Evolutionary conservation across 768 basidiomycete species (phyloP).

Genomic region (Tricholoma saponaceum): DNA sequence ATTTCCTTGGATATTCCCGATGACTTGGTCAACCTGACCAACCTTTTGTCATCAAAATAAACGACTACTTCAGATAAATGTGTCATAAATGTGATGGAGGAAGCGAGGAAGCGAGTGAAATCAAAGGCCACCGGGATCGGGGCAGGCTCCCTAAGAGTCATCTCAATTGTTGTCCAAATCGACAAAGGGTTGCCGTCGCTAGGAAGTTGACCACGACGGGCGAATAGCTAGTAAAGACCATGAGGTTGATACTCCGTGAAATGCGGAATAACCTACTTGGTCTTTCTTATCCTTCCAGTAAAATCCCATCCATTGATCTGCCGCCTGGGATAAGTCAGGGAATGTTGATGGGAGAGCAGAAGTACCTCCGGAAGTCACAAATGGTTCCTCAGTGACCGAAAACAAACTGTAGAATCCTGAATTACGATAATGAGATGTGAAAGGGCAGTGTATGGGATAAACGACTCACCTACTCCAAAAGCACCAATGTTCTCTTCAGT

Average conservation of each 20-base stretch:
- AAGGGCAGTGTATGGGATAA: neutral
- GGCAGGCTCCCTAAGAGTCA: slow-evolving; percentile 77
- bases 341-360: slow-evolving; percentile 18
- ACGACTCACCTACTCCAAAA: slow-evolving; percentile 72
- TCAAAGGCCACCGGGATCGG: slow-evolving; percentile 84
- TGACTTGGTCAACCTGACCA: slow-evolving; percentile 64
- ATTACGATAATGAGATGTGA: neutral
- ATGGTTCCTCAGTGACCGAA: slow-evolving; percentile 79
- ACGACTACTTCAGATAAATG: slow-evolving; percentile 73
- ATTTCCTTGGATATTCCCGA: slow-evolving; percentile 47
- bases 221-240: slow-evolving; percentile 56
- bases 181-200: slow-evolving; percentile 23
- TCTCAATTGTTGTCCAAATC: slow-evolving; percentile 84
- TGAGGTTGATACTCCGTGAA: slow-evolving; percentile 3
- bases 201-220: slow-evolving; percentile 69
- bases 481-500: slow-evolving; percentile 95
- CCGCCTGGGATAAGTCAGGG: slow-evolving; percentile 16
- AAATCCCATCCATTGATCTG: slow-evolving; percentile 91
- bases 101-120: slow-evolving; percentile 83
- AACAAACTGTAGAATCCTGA: slow-evolving; percentile 76
- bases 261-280: slow-evolving; percentile 43
- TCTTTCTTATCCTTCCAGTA: slow-evolving; percentile 95
- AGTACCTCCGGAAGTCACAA: slow-evolving; percentile 74
- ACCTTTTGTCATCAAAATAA: slow-evolving; percentile 74
- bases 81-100: slow-evolving; percentile 91